Base-by-base conservation (phyloP, 2,329 filamentous ascomycete genomes). In the Venturia oleaginea region DNA sequence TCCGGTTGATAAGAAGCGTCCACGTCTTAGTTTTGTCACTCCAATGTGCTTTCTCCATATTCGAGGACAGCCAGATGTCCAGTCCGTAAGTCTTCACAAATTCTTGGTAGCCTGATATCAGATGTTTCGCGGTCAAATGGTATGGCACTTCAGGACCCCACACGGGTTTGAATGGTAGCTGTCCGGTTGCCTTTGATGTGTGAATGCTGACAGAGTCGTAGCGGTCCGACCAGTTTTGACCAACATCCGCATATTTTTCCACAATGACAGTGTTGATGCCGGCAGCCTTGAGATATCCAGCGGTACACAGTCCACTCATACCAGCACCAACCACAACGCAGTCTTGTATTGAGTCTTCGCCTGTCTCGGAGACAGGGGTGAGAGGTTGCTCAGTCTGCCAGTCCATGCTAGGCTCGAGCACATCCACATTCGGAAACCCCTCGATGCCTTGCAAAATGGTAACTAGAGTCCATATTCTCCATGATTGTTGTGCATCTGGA, bases 11-110 rank as follows among this genome's bases (percentile, higher is more conserved):
- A 11, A 34, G 75, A 84, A 90, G 54, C 88, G 84, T 1, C 80
- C 87, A 0, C 89, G 76, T 70, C 90, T 90, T 72, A 90, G 86
- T 70, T 89, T 90, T 5, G 86, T 86, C 0, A 86, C 88, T 62
- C 59, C 59, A 65, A 22, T 27, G 57, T 19, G 64, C 57, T 22
- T 62, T 62, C 19, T 38, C 46, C 38, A 65, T 10, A 24, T 54
- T 51, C 15, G 64, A 54, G 6, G 59, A 62, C 32, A 65, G 34
- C 59, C 59, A 62, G 43, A 65, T 32, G 13, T 64, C 63, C 30
- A 60, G 57, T 8, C 38, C 37, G 27, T 63, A 65, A 8, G 27
- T 51, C 24, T 65, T 62, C 32, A 62, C 64, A 72, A 88, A 90
- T 19, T 87, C 76, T 3, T 87, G 87, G 87, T 87, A 90, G 62